Percentiles rank a stretch among this genome's conserved stretches.
These are phyloP conservation scores for Phaeosphaeria sp. DNA, from an alignment of 2,329 filamentous ascomycete species.

Conservation along the genomic window DNA sequence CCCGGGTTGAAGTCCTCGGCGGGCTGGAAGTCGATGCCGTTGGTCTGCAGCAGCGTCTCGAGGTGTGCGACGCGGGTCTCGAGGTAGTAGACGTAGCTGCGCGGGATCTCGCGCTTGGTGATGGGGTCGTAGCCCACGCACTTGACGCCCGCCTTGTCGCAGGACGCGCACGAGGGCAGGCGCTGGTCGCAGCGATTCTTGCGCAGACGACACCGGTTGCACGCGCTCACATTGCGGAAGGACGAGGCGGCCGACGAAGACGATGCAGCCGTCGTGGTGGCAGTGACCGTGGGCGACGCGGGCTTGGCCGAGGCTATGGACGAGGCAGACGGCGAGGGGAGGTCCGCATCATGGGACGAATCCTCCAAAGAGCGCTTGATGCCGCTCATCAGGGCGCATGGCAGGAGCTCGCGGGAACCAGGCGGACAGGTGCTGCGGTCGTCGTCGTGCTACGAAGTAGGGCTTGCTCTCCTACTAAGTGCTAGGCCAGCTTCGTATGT, in stretches of 20 bases:
- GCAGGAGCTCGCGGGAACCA: constrained; percentile 26
- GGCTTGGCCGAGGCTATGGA: constrained; percentile 33
- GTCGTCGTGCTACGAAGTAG: constrained; percentile 11
- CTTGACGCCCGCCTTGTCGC: constrained; percentile 88
- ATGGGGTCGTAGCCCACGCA: constrained; percentile 97
- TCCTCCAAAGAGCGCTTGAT: constrained; percentile 50
- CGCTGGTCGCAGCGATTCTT: constrained; percentile 97
- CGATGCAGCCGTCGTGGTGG: constrained; percentile 1
- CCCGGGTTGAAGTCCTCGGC: constrained; percentile 59
- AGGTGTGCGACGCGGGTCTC: constrained; percentile 86
- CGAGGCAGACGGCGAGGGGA: constrained; percentile 35
- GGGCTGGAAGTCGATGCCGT: constrained; percentile 69
- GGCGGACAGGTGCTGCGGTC: constrained; percentile 12
- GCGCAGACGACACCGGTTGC: constrained; percentile 83
- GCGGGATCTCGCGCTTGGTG: constrained; percentile 92
- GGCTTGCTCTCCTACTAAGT: constrained; percentile 4
- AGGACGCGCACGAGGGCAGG: constrained; percentile 87
- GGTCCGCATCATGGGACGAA: constrained; percentile 43
- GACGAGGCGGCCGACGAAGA: constrained; percentile 43
- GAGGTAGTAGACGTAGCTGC: constrained; percentile 94
- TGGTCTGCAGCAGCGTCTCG: constrained; percentile 73
- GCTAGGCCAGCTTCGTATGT: constrained; percentile 11
- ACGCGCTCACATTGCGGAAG: constrained; percentile 76
- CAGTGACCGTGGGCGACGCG: constrained; percentile 34
- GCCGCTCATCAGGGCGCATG: constrained; percentile 50